These are phyloP conservation scores for Strobilomyces confusus DNA, from an alignment of 768 basidiomycete species.

Conservation along the genomic window DNA sequence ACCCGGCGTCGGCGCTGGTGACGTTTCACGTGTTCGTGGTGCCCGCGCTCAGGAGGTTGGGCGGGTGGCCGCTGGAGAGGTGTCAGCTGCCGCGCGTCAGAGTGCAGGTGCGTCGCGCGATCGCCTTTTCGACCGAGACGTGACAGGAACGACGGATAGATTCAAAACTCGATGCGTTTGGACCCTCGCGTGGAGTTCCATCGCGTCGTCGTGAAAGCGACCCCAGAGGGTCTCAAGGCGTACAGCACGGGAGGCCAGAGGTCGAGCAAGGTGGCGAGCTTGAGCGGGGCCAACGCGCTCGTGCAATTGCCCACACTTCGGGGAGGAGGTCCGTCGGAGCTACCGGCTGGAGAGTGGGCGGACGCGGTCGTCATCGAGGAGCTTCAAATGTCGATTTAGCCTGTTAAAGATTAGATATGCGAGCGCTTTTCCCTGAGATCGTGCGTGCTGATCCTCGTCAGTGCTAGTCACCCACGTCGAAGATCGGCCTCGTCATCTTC, in stretches of 20 bases:
- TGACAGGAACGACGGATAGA: slow-evolving; percentile 30
- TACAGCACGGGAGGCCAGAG: slow-evolving; percentile 84
- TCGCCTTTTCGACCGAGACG: not conserved
- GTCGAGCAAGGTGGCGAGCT: slow-evolving; percentile 75
- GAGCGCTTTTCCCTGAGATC: too few relatives aligned
- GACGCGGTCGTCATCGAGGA: slow-evolving; percentile 71
- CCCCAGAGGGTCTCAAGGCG: slow-evolving; percentile 49
- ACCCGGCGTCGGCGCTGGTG: slow-evolving; percentile 84
- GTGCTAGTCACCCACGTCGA: too few relatives aligned
- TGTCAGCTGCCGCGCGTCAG: slow-evolving; percentile 58
- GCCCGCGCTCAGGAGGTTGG: slow-evolving; percentile 69
- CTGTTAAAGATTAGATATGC: too few relatives aligned
- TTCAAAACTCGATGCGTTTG: slow-evolving; percentile 58
- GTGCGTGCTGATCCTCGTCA: too few relatives aligned
- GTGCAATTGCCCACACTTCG: slow-evolving; percentile 56
- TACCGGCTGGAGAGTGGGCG: slow-evolving; percentile 54
- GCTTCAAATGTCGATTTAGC: slow-evolving; percentile 32
- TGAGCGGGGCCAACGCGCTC: slow-evolving; percentile 78
- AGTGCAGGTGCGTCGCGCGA: slow-evolving; percentile 55
- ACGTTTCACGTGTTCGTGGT: slow-evolving; percentile 83
- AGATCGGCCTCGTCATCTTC: too few relatives aligned
- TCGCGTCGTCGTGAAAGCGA: slow-evolving; percentile 58
- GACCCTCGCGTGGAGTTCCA: slow-evolving; percentile 82
- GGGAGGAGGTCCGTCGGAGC: slow-evolving; percentile 29
- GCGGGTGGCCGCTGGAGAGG: slow-evolving; percentile 55